Conservation (phyloP, 805 yeast genomes). For the Saturnispora zaruensis region DNA sequence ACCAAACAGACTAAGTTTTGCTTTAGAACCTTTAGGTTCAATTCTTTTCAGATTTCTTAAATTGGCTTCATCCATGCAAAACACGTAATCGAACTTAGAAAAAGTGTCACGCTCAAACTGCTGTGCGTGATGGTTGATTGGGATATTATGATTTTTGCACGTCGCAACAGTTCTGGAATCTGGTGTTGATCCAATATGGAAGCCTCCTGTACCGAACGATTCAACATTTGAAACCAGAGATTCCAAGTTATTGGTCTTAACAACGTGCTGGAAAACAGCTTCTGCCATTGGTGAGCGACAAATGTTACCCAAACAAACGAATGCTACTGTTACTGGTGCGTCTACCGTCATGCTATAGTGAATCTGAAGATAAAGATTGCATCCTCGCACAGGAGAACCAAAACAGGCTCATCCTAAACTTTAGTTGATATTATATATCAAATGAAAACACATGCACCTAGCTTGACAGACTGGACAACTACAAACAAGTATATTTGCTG, state of each 20-base stretch:
- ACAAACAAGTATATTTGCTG: too few relatives aligned
- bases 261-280: constrained; percentile 70
- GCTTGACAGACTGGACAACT: background rate
- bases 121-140: constrained; percentile 69
- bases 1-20: constrained; percentile 62
- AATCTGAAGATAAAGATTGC: background rate
- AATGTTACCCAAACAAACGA: constrained; percentile 85
- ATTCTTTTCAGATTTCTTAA: constrained; percentile 40
- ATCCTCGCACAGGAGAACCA: background rate
- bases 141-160: constrained; percentile 63
- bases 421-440: background rate
- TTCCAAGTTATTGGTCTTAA: constrained; percentile 39
- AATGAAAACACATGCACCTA: background rate
- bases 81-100: constrained; percentile 52
- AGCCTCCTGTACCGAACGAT: constrained; percentile 84
- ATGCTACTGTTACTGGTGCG: constrained; percentile 45
- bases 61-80: constrained; percentile 66
- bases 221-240: constrained; percentile 51
- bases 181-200: constrained; percentile 76
- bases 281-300: constrained; percentile 99
- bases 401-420: background rate
- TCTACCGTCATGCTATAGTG: background rate
- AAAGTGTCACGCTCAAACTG: constrained; percentile 48
- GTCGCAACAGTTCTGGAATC: constrained; percentile 65
- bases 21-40: constrained; percentile 43